Evolutionary conservation across 2,329 filamentous ascomycete genomes (phyloP).

Genomic region (Aspergillus calidoustus): DNA sequence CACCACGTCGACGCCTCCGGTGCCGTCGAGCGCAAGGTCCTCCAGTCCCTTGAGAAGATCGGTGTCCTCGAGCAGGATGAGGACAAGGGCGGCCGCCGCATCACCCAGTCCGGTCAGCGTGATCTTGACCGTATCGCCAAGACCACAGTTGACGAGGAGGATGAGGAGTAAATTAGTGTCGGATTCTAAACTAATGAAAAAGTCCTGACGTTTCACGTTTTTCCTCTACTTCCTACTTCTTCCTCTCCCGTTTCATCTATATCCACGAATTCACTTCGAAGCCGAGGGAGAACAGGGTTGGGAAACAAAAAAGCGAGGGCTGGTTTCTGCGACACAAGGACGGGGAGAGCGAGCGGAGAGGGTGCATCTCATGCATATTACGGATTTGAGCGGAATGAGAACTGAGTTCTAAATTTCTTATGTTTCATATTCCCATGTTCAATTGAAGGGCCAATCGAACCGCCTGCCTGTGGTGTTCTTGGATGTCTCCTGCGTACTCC

Average conservation of each 20-base stretch:
- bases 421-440: constrained; percentile 28
- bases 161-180: constrained; percentile 48
- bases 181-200: constrained; percentile 34
- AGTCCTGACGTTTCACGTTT: constrained; percentile 28
- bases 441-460: constrained; percentile 14
- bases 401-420: constrained; percentile 29
- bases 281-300: constrained; percentile 3
- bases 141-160: constrained; percentile 62
- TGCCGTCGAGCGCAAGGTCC: constrained; percentile 94
- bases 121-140: constrained; percentile 96
- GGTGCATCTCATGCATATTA: constrained; percentile 6
- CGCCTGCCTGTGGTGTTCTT: neutral
- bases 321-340: constrained; percentile 1
- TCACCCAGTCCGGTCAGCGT: constrained; percentile 97
- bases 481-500: neutral
- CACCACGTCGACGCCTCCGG: constrained; percentile 96
- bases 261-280: constrained; percentile 5
- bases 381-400: constrained; percentile 23
- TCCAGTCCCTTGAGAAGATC: constrained; percentile 99
- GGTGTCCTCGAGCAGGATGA: constrained; percentile 96
- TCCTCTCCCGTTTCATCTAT: constrained; percentile 2
- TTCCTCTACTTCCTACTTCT: constrained; percentile 16
- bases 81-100: constrained; percentile 97
- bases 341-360: constrained; percentile 1
- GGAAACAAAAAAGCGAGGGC: neutral